Base-by-base conservation (phyloP, 768 basidiomycete species). In the Suillus subaureus region DNA sequence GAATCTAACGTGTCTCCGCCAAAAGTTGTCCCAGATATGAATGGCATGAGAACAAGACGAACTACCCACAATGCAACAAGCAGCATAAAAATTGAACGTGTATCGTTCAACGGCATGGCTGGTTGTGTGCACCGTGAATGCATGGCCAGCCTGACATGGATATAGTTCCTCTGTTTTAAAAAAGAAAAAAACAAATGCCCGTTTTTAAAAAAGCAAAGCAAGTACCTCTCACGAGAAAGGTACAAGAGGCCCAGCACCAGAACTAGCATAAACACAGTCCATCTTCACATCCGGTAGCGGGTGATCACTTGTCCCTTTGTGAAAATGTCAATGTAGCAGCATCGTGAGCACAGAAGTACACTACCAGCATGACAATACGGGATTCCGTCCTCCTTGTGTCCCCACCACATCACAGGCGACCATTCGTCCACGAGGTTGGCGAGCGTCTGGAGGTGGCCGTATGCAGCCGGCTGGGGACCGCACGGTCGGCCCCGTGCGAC, bases 341-440 rank as follows among this genome's bases (percentile, higher is more conserved):
- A 26, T 28, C 7, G 51, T 9, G 51, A 52, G 3, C 2, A 52
- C 7, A 12, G 13, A 45, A 51, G 7, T 4, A 45, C 18, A 40
- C 13, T 62, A 71, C 75, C 75, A 0, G 74, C 72, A 64, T 69
- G 72, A 45, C 33, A 58, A 31, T 31, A 57, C 1, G 62, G 52
- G 31, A 23, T 61, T 37, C 66, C 64, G 12, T 16, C 39, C 0
- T 56, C 52, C n/a, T 75, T 77, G n/a, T 69, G 68, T n/a, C 74
- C 75, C 72, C 75, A 77, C 75, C 75, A 72, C 70, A 77, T 74
- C 8, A 66, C 73, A 1, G 70, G 65, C n/a, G 72, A 74, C 77
- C 78, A 75, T n/a, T 79, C 76, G 61, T 78, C 78, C 47, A 77
- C 69, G 61, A 78, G 63, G 62, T 79, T 77, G 2, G 72, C 74